phyloP scores from a whole-genome alignment of 768 basidiomycete species.

The Leccinum boreale region DNA sequence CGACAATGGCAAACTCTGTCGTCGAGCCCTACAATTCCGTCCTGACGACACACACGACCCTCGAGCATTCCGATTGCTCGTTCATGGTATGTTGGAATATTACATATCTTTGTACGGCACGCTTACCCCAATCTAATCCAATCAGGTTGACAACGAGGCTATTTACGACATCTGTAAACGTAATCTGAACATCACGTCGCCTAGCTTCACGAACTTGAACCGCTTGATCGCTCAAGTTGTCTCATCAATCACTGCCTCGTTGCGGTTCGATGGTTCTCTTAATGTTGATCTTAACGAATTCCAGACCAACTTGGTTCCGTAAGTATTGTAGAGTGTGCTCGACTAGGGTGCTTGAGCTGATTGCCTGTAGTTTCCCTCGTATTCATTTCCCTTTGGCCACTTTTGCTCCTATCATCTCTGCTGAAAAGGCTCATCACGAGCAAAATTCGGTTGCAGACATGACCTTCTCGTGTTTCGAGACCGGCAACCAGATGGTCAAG shows the following conservation, averaged over 20 bases:
- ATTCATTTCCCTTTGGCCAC: constrained; percentile 99
- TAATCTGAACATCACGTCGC: constrained; percentile 80
- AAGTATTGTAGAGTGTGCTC: constrained; percentile 33
- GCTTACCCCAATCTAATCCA: constrained; percentile 3
- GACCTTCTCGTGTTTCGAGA: constrained; percentile 89
- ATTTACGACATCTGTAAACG: constrained; percentile 81
- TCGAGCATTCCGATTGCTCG: constrained; percentile 98
- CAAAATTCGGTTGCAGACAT: constrained; percentile 98
- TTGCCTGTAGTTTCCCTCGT: constrained; percentile 74
- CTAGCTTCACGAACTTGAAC: constrained; percentile 94
- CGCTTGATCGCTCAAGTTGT: constrained; percentile 98
- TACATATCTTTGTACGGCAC: constrained; percentile 1
- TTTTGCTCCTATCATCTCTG: constrained; percentile 91
- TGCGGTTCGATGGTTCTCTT: constrained; percentile 61
- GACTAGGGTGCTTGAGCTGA: background rate
- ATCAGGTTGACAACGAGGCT: constrained; percentile 80
- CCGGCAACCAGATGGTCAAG: constrained; percentile 77
- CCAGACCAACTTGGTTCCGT: constrained; percentile 99
- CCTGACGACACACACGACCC: constrained; percentile 95
- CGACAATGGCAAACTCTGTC: constrained; percentile 88
- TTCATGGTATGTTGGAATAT: constrained; percentile 72
- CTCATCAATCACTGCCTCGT: constrained; percentile 94
- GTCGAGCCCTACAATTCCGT: constrained; percentile 99
- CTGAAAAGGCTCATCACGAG: constrained; percentile 93
- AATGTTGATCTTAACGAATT: constrained; percentile 90